Base-by-base conservation (phyloP, 345 rosid genomes). In the Anacardium occidentale region DNA sequence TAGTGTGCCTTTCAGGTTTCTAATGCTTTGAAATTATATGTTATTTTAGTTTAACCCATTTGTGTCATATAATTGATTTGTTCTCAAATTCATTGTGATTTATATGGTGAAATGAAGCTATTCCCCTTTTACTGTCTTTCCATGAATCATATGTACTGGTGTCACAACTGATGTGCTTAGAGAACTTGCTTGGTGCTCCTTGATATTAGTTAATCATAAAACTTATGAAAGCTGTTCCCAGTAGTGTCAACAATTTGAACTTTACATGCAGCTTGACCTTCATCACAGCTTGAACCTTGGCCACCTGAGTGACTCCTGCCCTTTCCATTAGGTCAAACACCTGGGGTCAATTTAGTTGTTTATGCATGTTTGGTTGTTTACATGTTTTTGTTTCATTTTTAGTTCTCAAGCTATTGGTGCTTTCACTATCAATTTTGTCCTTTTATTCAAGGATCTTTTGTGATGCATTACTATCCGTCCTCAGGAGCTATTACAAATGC, bases 401-500 rank as follows among this genome's bases (percentile, higher is more conserved):
- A 18, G 58, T 61, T 42, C 58, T 63, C 44, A 11, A 64, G 73
- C 57, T 69, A 37, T 14, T 57, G 72, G 40, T 7, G 18, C 22
- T 54, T 50, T 10, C 37, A 42, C 52, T 2, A 50, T 10, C 12
- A 21, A 42, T 60, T 20, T 69, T 2, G 15, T 60, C 42, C 42
- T 48, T 42, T 61, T 20, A 21, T 25, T 40, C 10, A 20, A 22
- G 72, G 29, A 71, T 54, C 67, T 42, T 37, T 66, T 69, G 76
- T 82, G 75, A 79, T 71, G 68, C 44, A 24, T 44, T 29, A 14
- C 26, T 15, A 20, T 63, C 8, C 56, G 56, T 70, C 59, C 2
- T 29, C 87, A 91, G 95, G 97, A 91, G 97, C 79, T 91, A 91
- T 68, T 95, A 95, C 83, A 92, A 89, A 79, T 95, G 99, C 85